Base-by-base conservation (phyloP, 495 filamentous ascomycete genomes). In the Aspergillus indologenus region DNA sequence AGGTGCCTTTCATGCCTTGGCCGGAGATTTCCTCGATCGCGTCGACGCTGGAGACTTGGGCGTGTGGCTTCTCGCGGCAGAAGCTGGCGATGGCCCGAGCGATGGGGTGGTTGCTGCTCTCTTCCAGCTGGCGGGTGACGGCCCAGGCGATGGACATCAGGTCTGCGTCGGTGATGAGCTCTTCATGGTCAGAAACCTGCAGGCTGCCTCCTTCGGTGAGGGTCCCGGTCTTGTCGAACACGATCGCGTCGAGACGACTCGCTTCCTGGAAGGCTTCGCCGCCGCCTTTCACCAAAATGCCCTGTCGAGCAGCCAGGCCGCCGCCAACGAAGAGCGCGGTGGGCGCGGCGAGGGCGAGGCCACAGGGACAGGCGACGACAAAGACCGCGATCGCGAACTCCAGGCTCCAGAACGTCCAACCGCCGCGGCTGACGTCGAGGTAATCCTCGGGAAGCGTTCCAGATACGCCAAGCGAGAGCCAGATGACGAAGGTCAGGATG, bases 181-280 rank as follows among this genome's bases (percentile, higher is more conserved):
- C 61, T 61, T 86, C 77, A 55, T 87, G 82, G 47, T 95, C 88
- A 0, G 90, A 89, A 22, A 98, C 87, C 9, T 74, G 86, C 0
- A 92, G 85, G 54, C 91, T 87, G 34, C 89, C 90, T 40, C 93
- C 93, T 63, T 90, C 76, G 0, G 93, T 98, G 50, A 98, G 74
- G 1, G 93, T 98, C 0, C 93, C 93, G 0, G 93, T 98, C 77
- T 98, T 98, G 76, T 98, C 93, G 64, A 98, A 97, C 15, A 97
- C 91, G 20, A 97, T 85, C 55, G 86, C 87, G 68, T 95, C 90
- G 7, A 97, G 79, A 4, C 80, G 80, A 61, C 91, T 95, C 12
- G 94, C 92, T 75, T 95, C 92, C 71, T 98, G 90, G 65, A 98
- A 97, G 1, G 94, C 93, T 66, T 96, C 91, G 22, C 93, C 94